Percentiles rank a stretch among this genome's conserved stretches.
phyloP scores from a whole-genome alignment of 441 rosid genomes.

The Gossypium schwendimanii region DNA sequence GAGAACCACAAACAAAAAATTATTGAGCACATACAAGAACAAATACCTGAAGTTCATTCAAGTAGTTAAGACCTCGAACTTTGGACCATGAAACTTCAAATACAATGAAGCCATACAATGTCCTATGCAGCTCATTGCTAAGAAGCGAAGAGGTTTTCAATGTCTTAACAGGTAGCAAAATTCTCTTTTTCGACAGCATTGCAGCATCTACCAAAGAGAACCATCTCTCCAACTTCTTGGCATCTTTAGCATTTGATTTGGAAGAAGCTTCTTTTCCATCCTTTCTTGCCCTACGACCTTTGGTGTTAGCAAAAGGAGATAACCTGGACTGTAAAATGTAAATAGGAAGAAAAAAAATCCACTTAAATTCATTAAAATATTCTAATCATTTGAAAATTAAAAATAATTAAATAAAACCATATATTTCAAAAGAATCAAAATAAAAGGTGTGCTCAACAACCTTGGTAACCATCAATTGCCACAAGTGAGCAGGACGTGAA shows the following conservation, averaged over 20 bases:
- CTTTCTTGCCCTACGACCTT: constrained; percentile 48
- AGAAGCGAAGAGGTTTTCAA: constrained; percentile 50
- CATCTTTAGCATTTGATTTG: constrained; percentile 24
- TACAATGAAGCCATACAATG: constrained; percentile 78
- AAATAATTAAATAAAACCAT: neutral
- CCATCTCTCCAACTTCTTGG: constrained; percentile 57
- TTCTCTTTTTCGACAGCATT: constrained; percentile 48
- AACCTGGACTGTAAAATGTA: constrained; percentile 89
- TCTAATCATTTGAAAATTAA: neutral
- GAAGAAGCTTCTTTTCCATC: constrained; percentile 33
- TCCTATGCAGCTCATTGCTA: constrained; percentile 65
- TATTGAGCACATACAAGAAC: neutral
- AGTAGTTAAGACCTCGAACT: constrained; percentile 85
- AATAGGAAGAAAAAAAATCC: constrained; percentile 14
- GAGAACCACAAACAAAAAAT: constrained; percentile 4
- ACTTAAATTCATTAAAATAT: constrained; percentile 10
- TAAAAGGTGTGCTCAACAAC: constrained; percentile 29
- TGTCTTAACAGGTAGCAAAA: constrained; percentile 62
- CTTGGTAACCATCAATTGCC: constrained; percentile 99
- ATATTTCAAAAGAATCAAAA: neutral
- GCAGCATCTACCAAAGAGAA: constrained; percentile 59
- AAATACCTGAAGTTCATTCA: constrained; percentile 90
- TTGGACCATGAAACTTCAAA: constrained; percentile 77
- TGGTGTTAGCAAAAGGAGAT: constrained; percentile 91
- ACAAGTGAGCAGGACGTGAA: constrained; percentile 63